Percentiles rank a stretch among this genome's conserved stretches.
Conservation (phyloP, 225 moss, liverwort and hornwort species). For the Ulota crispa region DNA sequence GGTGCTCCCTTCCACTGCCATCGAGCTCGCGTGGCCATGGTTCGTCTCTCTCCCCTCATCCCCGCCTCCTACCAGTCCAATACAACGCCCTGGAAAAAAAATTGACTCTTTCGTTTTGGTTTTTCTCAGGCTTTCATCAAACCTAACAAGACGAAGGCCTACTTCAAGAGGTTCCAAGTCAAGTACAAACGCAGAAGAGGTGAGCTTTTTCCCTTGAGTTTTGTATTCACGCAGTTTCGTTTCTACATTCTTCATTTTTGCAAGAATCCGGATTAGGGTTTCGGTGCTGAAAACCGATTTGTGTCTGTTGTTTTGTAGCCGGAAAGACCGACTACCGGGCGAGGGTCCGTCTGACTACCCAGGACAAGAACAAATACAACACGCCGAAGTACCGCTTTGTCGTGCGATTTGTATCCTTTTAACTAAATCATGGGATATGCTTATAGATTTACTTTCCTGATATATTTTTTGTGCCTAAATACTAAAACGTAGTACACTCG, state of each 20-base stretch:
- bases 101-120: not conserved
- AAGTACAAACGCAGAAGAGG: conserved; percentile 90
- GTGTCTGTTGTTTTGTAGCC: conserved; percentile 28
- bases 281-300: not conserved
- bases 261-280: not conserved
- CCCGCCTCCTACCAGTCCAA: not conserved
- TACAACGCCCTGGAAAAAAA: not conserved
- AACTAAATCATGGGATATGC: not conserved
- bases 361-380: conserved; percentile 92
- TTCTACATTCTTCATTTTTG: not conserved
- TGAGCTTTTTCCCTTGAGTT: not conserved
- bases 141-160: conserved; percentile 77
- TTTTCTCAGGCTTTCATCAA: conserved; percentile 70
- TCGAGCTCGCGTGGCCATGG: conserved; percentile 22
- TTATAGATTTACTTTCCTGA: not conserved
- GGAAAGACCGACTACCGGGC: conserved; percentile 89
- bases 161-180: conserved; percentile 90
- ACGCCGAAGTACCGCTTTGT: conserved; percentile 88
- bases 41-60: not conserved
- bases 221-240: not conserved
- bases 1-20: not conserved
- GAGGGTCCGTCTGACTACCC: conserved; percentile 75
- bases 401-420: conserved; percentile 70
- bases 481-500: not conserved
- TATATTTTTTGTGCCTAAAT: not conserved